Evolutionary conservation across 768 basidiomycete genomes (phyloP).

Genomic region (Leccinum disarticulatum): DNA sequence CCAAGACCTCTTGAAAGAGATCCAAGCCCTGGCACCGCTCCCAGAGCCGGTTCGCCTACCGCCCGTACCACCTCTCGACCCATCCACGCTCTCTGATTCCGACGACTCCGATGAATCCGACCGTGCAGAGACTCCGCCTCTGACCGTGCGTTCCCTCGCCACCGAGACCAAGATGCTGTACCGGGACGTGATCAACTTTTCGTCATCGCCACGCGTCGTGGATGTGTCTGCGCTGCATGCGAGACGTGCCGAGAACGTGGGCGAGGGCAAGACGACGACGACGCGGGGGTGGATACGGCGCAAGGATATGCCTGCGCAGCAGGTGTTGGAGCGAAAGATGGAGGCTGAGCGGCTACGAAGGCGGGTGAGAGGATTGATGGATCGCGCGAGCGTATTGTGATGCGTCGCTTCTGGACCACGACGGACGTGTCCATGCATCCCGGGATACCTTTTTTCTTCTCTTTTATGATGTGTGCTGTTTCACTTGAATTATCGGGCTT

Average conservation of each 20-base stretch:
- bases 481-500: too few species aligned
- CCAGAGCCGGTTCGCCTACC: conserved; percentile 45
- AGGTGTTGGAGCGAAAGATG: conserved; percentile 72
- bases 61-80: conserved; percentile 66
- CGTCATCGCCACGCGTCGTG: conserved; percentile 80
- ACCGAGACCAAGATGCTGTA: conserved; percentile 86
- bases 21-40: conserved; percentile 72
- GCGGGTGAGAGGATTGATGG: conserved; percentile 68
- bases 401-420: not conserved
- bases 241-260: conserved; percentile 48
- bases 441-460: too few species aligned
- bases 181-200: conserved; percentile 85
- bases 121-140: conserved; percentile 44
- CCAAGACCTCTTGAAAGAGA: conserved; percentile 83
- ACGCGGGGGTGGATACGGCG: conserved; percentile 71
- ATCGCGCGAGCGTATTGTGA: conserved; percentile 49
- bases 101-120: conserved; percentile 63
- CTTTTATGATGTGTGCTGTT: too few species aligned
- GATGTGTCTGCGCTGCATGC: conserved; percentile 69
- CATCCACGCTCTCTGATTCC: conserved; percentile 67
- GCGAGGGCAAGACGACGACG: conserved; percentile 34
- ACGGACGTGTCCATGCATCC: too few species aligned
- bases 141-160: conserved; percentile 63
- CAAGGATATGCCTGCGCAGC: conserved; percentile 79
- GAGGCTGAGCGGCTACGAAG: conserved; percentile 72